Evolutionary conservation across 1,284 basidiomycete genomes (phyloP), one percentile per base, ranked within the genome.

Genomic region (Ceratobasidium sp.): DNA sequence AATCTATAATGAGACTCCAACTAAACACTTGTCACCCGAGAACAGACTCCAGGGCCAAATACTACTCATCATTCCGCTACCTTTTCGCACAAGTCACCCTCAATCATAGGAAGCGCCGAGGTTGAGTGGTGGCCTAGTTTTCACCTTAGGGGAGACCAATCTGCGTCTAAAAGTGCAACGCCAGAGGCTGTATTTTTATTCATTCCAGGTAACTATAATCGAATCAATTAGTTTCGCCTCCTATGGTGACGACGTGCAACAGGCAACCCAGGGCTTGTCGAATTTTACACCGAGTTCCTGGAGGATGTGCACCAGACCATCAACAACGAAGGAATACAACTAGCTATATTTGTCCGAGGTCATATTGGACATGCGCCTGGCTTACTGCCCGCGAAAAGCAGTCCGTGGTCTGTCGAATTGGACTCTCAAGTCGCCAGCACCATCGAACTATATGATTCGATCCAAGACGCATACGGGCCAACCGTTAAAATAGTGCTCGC

Each of bases 221-320:
- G n/a, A 30, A 16, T 55, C 57, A 48, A 44, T 27, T 14, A 7
- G 20, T 5, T 65, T 14, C 48, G 20, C 8, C 62, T 33, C 41
- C 18, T 67, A 33, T 66, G 48, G 57, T 62, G 64, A 55, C 76
- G 23, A n/a, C 70, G 41, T 33, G 57, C 30, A 57, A 50, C 80
- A 90, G 91, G 90, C 12, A 92, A 92, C 81, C 91, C 90, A 7
- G 90, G 91, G 0, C 82, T 90, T 16, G 79, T 89, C 41, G 86
- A 89, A 46, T 91, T 92, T 81, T 92, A 92, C 79, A 85, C 84
- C 0, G 87, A 87, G 12, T 92, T 91, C 80, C 84, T 92, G 23
- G 85, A 86, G 33, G 85, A 83, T 1, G 81, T 92, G 10, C 84
- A 88, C 74, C 81, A 83, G 20, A 83, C 74, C 82, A 16, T 83